phyloP scores from a whole-genome alignment of 179 eudicot genomes.

The Beta macrorhiza region DNA sequence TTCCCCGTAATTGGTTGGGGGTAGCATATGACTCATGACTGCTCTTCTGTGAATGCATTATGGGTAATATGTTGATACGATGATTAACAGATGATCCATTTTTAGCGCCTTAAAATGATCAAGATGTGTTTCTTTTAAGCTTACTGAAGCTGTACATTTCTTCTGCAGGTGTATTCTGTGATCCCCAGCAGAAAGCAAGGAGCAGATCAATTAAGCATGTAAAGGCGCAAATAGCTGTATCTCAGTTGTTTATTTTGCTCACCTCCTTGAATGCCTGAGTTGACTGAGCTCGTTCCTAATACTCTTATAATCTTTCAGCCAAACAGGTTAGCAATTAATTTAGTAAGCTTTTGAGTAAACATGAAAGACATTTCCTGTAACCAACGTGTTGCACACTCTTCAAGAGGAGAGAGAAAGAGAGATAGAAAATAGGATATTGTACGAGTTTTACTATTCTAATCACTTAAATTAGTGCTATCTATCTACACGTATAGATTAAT shows the following conservation, averaged over 20 bases:
- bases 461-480: background rate
- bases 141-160: background rate
- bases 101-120: background rate
- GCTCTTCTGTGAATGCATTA: background rate
- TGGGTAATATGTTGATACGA: background rate
- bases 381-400: conserved; percentile 16
- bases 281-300: background rate
- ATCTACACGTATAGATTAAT: background rate
- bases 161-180: background rate
- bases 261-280: background rate
- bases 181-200: conserved; percentile 14
- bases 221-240: background rate
- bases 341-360: background rate
- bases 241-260: background rate
- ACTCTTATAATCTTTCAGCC: background rate
- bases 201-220: background rate
- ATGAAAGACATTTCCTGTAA: background rate
- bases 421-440: background rate
- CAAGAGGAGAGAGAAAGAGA: background rate
- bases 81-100: background rate
- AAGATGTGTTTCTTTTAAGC: background rate
- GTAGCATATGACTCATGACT: background rate
- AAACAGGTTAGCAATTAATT: conserved; percentile 12
- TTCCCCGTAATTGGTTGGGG: background rate
- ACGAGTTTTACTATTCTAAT: background rate